A percentile compares a stretch with the other conserved stretches of the same genome.
Conservation (phyloP, 352 stramenopile species). For the Thalassiosira sp. region DNA sequence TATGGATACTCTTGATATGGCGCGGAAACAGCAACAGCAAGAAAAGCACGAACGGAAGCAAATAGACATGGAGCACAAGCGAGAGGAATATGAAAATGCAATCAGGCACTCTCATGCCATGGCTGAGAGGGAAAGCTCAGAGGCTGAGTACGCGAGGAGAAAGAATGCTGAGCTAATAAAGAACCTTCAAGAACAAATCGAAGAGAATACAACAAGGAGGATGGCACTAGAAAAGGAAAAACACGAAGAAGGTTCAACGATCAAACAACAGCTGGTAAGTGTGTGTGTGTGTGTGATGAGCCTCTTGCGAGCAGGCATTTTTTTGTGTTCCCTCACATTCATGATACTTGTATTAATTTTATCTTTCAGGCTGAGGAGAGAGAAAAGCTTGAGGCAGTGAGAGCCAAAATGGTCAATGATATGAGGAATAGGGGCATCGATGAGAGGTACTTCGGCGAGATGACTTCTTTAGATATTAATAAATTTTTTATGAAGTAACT, state of each 20-base stretch:
- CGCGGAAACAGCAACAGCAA: conserved; percentile 59
- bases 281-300: background rate
- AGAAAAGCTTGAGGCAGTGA: conserved; percentile 87
- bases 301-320: conserved; percentile 5
- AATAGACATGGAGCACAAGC: conserved; percentile 84
- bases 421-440: conserved; percentile 88
- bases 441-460: conserved; percentile 89
- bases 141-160: conserved; percentile 63
- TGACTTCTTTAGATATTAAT: conserved; percentile 89
- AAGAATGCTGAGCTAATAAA: conserved; percentile 85
- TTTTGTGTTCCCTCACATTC: background rate
- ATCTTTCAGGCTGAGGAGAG: conserved; percentile 78
- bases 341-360: conserved; percentile 3
- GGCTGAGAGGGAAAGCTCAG: conserved; percentile 57
- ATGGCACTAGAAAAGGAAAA: conserved; percentile 57
- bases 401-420: conserved; percentile 88
- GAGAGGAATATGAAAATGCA: conserved; percentile 89
- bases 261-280: conserved; percentile 82
- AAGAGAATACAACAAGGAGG: conserved; percentile 49
- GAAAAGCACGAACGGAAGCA: conserved; percentile 58
- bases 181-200: conserved; percentile 89
- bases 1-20: conserved; percentile 83
- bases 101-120: conserved; percentile 85
- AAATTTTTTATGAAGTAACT: background rate
- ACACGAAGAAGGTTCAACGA: conserved; percentile 83